Percentiles rank a stretch among this genome's conserved stretches.
Evolutionary conservation across 805 yeast species (phyloP).

Genomic region (Myxozyma udenii): DNA sequence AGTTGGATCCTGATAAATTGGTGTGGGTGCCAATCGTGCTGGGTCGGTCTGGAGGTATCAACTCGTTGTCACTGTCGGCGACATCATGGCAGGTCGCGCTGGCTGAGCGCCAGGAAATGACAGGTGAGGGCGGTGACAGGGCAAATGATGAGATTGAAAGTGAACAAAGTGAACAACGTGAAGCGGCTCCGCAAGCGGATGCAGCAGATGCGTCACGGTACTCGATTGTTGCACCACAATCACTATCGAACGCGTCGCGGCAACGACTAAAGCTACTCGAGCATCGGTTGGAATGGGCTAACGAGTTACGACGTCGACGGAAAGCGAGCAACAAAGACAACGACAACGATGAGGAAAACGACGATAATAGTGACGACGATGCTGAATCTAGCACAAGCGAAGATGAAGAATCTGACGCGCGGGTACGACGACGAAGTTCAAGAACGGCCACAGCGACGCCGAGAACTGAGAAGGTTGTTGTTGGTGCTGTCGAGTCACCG

Average conservation of each 20-base stretch:
- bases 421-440: too few species aligned
- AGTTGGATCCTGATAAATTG: slow-evolving; percentile 52
- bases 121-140: background rate
- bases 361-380: too few species aligned
- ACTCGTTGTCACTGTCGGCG: slow-evolving; percentile 15
- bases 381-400: too few species aligned
- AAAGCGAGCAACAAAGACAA: too few species aligned
- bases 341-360: too few species aligned
- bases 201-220: slow-evolving; percentile 1
- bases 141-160: background rate
- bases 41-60: slow-evolving; percentile 81
- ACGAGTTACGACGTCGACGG: too few species aligned
- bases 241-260: slow-evolving; percentile 10
- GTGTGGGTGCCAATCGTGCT: slow-evolving; percentile 81
- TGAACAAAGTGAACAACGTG: background rate
- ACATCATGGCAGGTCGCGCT: slow-evolving; percentile 13
- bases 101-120: background rate
- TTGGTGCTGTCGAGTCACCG: too few species aligned
- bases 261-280: slow-evolving; percentile 15
- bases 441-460: too few species aligned
- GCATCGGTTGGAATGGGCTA: slow-evolving; percentile 13
- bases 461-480: too few species aligned
- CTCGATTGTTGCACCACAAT: slow-evolving; percentile 17
- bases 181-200: background rate
- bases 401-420: too few species aligned